Evolutionary conservation across 306 rosid genomes (phyloP).

Genomic region (Cicer judaicum): DNA sequence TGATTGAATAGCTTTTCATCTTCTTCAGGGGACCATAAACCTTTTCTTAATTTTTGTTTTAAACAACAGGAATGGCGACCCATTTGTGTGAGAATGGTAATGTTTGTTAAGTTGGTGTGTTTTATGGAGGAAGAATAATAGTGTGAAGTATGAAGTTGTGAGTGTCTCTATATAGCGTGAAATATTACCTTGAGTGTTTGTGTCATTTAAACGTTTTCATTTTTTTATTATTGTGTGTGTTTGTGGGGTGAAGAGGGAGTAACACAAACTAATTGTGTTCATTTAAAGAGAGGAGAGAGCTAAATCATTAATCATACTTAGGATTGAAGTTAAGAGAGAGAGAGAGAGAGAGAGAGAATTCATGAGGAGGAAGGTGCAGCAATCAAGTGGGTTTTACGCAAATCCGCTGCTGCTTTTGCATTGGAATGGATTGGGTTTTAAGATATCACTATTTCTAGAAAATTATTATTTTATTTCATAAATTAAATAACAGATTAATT

Average conservation of each 20-base stretch:
- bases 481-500: too few species aligned
- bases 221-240: slow-evolving; percentile 12
- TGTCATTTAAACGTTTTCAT: slow-evolving; percentile 42
- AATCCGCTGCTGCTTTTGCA: slow-evolving; percentile 74
- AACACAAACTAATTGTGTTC: slow-evolving; percentile 55
- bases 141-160: slow-evolving; percentile 23
- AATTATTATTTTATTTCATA: background rate
- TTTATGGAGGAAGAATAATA: slow-evolving; percentile 18
- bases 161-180: slow-evolving; percentile 48
- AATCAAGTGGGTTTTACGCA: slow-evolving; percentile 98
- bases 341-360: slow-evolving; percentile 38
- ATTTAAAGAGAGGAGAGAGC: slow-evolving; percentile 56
- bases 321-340: slow-evolving; percentile 70
- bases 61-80: slow-evolving; percentile 89
- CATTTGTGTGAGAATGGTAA: slow-evolving; percentile 55
- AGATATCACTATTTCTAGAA: slow-evolving; percentile 65
- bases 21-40: slow-evolving; percentile 96
- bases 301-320: slow-evolving; percentile 71
- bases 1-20: slow-evolving; percentile 93
- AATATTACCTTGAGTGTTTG: slow-evolving; percentile 38
- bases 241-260: slow-evolving; percentile 44
- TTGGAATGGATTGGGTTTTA: slow-evolving; percentile 80
- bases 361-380: slow-evolving; percentile 64
- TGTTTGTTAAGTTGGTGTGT: slow-evolving; percentile 26
- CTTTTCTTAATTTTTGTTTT: slow-evolving; percentile 85